phyloP scores from a whole-genome alignment of 352 stramenopile species.

The Phytophthora pini region DNA sequence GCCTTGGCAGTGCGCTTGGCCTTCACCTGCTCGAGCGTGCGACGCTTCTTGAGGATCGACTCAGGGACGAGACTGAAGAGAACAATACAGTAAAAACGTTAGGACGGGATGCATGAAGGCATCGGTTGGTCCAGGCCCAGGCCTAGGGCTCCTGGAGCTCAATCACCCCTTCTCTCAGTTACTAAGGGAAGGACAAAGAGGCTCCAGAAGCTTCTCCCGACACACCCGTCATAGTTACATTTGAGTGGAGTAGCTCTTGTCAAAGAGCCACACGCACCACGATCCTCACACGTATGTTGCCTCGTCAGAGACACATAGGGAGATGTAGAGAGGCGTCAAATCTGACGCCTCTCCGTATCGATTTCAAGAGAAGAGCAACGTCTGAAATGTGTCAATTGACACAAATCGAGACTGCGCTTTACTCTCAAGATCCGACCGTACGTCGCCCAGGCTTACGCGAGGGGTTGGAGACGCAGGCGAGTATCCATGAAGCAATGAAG shows the following conservation, averaged over 20 bases:
- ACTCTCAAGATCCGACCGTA: constrained; percentile 88
- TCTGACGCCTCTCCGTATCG: constrained; percentile 57
- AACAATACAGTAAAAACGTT: constrained; percentile 45
- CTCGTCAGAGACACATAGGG: constrained; percentile 61
- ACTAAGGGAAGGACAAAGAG: constrained; percentile 2
- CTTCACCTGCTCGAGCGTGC: constrained; percentile 89
- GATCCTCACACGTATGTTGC: constrained; percentile 82
- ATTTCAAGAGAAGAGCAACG: constrained; percentile 86
- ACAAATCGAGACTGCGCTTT: constrained; percentile 46
- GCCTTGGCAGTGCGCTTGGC: constrained; percentile 84
- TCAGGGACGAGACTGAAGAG: constrained; percentile 83
- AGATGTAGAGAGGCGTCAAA: constrained; percentile 55
- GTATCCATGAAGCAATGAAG: constrained; percentile 48
- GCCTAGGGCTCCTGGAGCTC: not conserved
- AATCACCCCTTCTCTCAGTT: not conserved
- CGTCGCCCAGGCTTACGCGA: constrained; percentile 17
- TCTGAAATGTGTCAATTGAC: not conserved
- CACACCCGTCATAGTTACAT: constrained; percentile 89
- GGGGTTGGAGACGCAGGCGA: constrained; percentile 49
- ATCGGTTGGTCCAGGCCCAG: constrained; percentile 28
- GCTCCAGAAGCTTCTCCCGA: constrained; percentile 35
- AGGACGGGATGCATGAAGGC: constrained; percentile 73
- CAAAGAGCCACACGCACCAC: constrained; percentile 75
- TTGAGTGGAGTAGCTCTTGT: constrained; percentile 80
- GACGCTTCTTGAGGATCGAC: constrained; percentile 93